Evolutionary conservation across 345 rosid genomes (phyloP).

Genomic region (sweet orange (Citrus sinensis)): DVS_A1.0 CM039162.1:27897501-27898000

Average conservation of each 20-base stretch:
- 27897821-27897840: slow-evolving; percentile 90
- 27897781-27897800: slow-evolving; percentile 36
- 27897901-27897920: slow-evolving; percentile 76
- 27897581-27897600: neutral
- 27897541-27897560: slow-evolving; percentile 18
- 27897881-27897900: slow-evolving; percentile 90
- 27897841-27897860: slow-evolving; percentile 86
- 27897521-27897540: slow-evolving; percentile 5
- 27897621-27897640: neutral
- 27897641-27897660: neutral
- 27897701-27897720: neutral
- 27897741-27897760: slow-evolving; percentile 28
- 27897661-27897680: slow-evolving; percentile 6
- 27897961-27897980: slow-evolving; percentile 56
- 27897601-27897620: neutral
- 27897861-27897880: slow-evolving; percentile 79
- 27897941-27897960: slow-evolving; percentile 60
- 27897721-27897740: slow-evolving; percentile 18
- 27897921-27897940: slow-evolving; percentile 48
- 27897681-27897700: slow-evolving; percentile 12
- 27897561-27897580: slow-evolving; percentile 19
- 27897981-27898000: slow-evolving; percentile 95
- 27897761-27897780: slow-evolving; percentile 40
- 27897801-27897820: slow-evolving; percentile 83
- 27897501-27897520: neutral